Evolutionary conservation across 1,139 yeast genomes (phyloP), one percentile per base, ranked within the genome.

Genomic region (Debaryomycetaceae sp.): DNA sequence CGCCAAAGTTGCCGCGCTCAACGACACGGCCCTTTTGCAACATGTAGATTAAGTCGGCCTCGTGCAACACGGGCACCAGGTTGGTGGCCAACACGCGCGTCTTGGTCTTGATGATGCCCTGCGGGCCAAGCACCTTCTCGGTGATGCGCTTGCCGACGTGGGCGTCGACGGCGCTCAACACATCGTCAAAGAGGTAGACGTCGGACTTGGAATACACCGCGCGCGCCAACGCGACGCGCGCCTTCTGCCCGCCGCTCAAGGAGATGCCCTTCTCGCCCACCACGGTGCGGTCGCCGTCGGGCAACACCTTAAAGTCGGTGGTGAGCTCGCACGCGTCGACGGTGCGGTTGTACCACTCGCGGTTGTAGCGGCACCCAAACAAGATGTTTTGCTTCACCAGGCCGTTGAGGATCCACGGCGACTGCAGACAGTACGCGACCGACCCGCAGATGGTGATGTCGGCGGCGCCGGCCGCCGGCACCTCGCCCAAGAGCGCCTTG

Each of bases 251-350:
- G 4, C 61, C 61, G 30, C 58, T 50, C 19, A 56, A 43, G 2
- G 60, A 48, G 12, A 56, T 54, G 16, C 61, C 61, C 41, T 56
- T 56, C 28, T 56, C 60, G 5, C 61, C 61, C 8, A 56, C 60
- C 24, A 48, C 46, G 4, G 60, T 55, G 25, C 35, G 38, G 36
- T 55, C 60, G 19, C 58, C 58, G 38, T 56, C 60, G 2, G 60
- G 57, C 27, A 55, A 45, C 6, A 43, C 32, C 17, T 40, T 37
- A 30, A 56, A 45, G 34, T 56, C 61, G 2, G 56, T 40, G 6
- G 41, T 17, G 28, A 56, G 49, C 34, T 53, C 51, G 39, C 60
- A 55, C 3, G 59, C 60, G 17, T 45, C 49, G 11, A 55, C 34
- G 2, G 58, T 53, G 22, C 36, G 41, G 7, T 46, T 25, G 38